A percentile compares a stretch with the other conserved stretches of the same genome.
phyloP scores from a whole-genome alignment of 352 stramenopile species.

The Globisporangium nodosum region DNA sequence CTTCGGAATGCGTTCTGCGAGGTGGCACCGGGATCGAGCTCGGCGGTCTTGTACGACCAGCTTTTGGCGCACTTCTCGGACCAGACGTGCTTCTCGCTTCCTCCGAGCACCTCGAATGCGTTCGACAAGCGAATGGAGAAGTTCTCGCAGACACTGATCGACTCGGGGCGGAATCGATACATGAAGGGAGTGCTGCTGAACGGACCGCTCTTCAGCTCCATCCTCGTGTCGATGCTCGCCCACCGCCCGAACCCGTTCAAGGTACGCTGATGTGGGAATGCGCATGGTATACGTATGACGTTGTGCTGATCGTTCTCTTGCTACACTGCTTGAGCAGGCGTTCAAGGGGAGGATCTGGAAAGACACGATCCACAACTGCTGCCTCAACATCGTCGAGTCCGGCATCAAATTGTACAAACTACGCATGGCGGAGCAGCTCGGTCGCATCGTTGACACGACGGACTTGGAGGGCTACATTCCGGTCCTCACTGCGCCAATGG shows the following conservation, averaged over 20 bases:
- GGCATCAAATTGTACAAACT: constrained; percentile 78
- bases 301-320: background rate
- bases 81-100: constrained; percentile 50
- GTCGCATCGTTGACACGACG: constrained; percentile 63
- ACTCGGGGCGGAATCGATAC: constrained; percentile 66
- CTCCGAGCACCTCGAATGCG: constrained; percentile 25
- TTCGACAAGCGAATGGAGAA: constrained; percentile 69
- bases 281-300: too few relatives aligned
- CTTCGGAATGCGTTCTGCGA: constrained; percentile 39
- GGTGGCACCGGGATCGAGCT: constrained; percentile 20
- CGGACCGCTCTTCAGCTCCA: constrained; percentile 57
- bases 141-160: constrained; percentile 39
- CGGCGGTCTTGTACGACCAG: constrained; percentile 28
- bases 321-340: constrained; percentile 21
- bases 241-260: constrained; percentile 60
- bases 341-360: constrained; percentile 70
- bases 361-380: constrained; percentile 77
- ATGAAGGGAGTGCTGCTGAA: constrained; percentile 65
- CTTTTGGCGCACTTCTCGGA: constrained; percentile 47
- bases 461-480: constrained; percentile 56
- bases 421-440: constrained; percentile 59
- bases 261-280: constrained; percentile 16
- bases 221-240: constrained; percentile 72
- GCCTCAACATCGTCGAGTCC: constrained; percentile 73
- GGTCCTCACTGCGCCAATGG: constrained; percentile 21